Evolutionary conservation across 1,139 yeast species (phyloP).

Genomic region (Magnusiomyces fungicola): DNA sequence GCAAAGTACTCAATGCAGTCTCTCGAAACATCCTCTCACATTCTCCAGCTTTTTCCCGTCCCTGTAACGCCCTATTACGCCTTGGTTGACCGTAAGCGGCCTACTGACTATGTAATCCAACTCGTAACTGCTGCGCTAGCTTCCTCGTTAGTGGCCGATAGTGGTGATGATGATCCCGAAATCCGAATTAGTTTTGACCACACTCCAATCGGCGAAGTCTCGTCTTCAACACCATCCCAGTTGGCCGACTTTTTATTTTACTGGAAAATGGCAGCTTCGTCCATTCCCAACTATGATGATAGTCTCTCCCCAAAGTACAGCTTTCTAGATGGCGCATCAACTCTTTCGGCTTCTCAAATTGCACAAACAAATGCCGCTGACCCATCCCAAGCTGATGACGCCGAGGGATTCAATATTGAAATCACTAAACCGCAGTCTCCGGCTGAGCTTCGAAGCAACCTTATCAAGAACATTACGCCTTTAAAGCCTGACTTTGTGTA

Average conservation of each 20-base stretch:
- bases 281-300: conserved; percentile 2
- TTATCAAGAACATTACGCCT: not conserved
- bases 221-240: conserved; percentile 10
- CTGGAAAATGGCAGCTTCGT: not conserved
- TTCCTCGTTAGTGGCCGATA: conserved; percentile 2
- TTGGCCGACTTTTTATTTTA: conserved; percentile 14
- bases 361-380: not conserved
- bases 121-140: conserved; percentile 5
- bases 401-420: not conserved
- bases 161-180: conserved; percentile 4
- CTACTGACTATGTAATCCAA: conserved; percentile 6
- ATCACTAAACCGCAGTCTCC: not conserved
- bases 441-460: not conserved
- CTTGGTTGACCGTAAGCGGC: conserved; percentile 9
- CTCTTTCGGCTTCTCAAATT: not conserved
- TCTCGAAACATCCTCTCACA: conserved; percentile 13
- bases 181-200: conserved; percentile 3
- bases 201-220: conserved; percentile 10
- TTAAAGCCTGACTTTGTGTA: conserved; percentile 5
- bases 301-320: not conserved
- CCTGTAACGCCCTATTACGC: conserved; percentile 9
- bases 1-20: not conserved
- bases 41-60: conserved; percentile 11
- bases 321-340: too few species aligned
- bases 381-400: not conserved